Evolutionary conservation across 176 grass and related monocot genomes (phyloP).

Genomic region (Phoenix roebelenii): DNA sequence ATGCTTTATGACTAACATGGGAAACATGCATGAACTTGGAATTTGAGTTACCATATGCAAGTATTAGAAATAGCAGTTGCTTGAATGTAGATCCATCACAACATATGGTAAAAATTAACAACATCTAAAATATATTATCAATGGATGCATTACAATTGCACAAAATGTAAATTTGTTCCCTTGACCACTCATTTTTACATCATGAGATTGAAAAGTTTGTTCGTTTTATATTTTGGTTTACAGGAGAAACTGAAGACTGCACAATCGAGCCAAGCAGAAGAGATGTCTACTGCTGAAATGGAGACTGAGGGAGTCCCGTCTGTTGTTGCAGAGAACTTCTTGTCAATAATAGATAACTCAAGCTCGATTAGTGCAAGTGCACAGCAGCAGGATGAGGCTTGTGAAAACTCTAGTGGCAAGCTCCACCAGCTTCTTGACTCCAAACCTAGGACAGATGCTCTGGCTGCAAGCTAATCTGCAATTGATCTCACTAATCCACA

Average conservation of each 20-base stretch:
- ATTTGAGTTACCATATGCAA: too few species aligned
- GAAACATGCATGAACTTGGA: too few species aligned
- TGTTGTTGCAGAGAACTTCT: constrained; percentile 20
- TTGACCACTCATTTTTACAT: background rate
- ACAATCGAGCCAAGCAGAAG: background rate
- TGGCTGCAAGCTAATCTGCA: constrained; percentile 10
- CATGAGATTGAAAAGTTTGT: too few species aligned
- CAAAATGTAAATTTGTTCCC: too few species aligned
- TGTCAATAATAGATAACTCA: constrained; percentile 20
- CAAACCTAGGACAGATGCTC: constrained; percentile 15
- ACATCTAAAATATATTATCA: too few species aligned
- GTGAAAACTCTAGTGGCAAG: background rate
- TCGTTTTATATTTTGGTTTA: background rate
- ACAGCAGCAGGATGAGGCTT: background rate
- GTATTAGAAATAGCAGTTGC: too few species aligned
- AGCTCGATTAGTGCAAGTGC: background rate
- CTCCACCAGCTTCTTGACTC: constrained; percentile 16
- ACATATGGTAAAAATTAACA: too few species aligned
- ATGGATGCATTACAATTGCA: too few species aligned
- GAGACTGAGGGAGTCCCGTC: constrained; percentile 7
- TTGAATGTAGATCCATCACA: too few species aligned
- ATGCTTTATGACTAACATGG: too few species aligned
- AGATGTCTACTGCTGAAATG: background rate
- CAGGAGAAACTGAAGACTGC: constrained; percentile 18
- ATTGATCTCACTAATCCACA: background rate